Percentiles rank a stretch among this genome's conserved stretches.
These are phyloP conservation scores for Ensete glaucum DNA, from an alignment of 176 grass and related monocot species.

Conservation along the genomic window DNA sequence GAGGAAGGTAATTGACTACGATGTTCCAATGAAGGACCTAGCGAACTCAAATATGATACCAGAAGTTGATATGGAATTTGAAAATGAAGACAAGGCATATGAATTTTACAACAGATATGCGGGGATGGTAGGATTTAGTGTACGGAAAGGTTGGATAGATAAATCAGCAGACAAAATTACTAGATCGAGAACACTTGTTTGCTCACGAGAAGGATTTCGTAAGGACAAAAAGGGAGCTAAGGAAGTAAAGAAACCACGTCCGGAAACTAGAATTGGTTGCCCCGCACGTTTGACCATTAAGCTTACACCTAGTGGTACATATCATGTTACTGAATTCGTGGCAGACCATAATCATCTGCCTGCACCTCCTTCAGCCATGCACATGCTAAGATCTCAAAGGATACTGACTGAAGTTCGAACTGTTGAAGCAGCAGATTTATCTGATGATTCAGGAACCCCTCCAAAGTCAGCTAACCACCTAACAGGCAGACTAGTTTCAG, in stretches of 20 bases:
- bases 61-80: conserved; percentile 44
- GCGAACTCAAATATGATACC: conserved; percentile 33
- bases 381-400: conserved; percentile 44
- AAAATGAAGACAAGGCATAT: conserved; percentile 32
- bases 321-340: conserved; percentile 34
- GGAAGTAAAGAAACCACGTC: conserved; percentile 31
- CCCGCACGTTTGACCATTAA: conserved; percentile 35
- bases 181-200: conserved; percentile 37
- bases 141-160: conserved; percentile 39
- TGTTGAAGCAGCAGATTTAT: conserved; percentile 23
- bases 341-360: conserved; percentile 42
- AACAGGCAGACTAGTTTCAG: conserved; percentile 5
- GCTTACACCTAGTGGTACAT: conserved; percentile 28
- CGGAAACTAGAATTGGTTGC: conserved; percentile 48
- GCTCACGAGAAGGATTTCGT: conserved; percentile 45
- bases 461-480: conserved; percentile 15
- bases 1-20: conserved; percentile 42
- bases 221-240: conserved; percentile 37
- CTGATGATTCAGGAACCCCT: conserved; percentile 27
- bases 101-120: conserved; percentile 43
- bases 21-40: conserved; percentile 19
- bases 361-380: conserved; percentile 36
- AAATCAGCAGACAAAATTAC: conserved; percentile 30
- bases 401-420: conserved; percentile 25
- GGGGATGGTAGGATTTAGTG: conserved; percentile 33